These are phyloP conservation scores for Debaryomyces sp. DNA, from an alignment of 1,139 yeast genomes.

Conservation along the genomic window DNA sequence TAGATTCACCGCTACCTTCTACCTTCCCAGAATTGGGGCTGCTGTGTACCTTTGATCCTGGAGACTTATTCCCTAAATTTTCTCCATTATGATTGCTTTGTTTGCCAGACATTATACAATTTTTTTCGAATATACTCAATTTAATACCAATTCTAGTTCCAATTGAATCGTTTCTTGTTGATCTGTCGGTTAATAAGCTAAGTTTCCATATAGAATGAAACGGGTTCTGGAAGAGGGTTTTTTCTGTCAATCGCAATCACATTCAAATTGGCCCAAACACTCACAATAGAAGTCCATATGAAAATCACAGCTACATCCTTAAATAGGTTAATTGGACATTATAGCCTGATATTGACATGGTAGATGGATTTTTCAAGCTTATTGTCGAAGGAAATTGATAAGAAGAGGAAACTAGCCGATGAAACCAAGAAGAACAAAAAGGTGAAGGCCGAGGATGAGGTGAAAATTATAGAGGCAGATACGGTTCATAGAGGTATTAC, in stretches of 20 bases:
- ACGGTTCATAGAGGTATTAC: background rate
- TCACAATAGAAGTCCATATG: background rate
- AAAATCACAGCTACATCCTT: background rate
- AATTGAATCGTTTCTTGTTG: background rate
- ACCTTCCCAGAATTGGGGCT: slow-evolving; percentile 5
- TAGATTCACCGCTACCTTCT: slow-evolving; percentile 1
- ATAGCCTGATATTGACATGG: slow-evolving; percentile 2
- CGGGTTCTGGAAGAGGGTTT: background rate
- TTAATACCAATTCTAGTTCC: background rate
- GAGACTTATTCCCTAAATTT: slow-evolving; percentile 4
- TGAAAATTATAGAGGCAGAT: slow-evolving; percentile 1
- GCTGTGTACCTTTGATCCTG: slow-evolving; percentile 2
- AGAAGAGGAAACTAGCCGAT: slow-evolving; percentile 22
- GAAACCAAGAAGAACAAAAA: slow-evolving; percentile 5
- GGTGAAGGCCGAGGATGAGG: slow-evolving; percentile 5
- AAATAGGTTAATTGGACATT: background rate
- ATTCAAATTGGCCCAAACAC: slow-evolving; percentile 4
- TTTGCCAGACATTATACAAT: slow-evolving; percentile 1
- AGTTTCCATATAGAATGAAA: background rate
- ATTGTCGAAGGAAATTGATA: slow-evolving; percentile 38
- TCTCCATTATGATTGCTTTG: slow-evolving; percentile 5
- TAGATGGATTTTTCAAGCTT: slow-evolving; percentile 36
- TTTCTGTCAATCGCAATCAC: slow-evolving; percentile 5
- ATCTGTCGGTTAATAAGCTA: background rate
- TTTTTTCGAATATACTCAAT: background rate